phyloP scores from a whole-genome alignment of 1,284 basidiomycete species.

The Trametes versicolor region DNA sequence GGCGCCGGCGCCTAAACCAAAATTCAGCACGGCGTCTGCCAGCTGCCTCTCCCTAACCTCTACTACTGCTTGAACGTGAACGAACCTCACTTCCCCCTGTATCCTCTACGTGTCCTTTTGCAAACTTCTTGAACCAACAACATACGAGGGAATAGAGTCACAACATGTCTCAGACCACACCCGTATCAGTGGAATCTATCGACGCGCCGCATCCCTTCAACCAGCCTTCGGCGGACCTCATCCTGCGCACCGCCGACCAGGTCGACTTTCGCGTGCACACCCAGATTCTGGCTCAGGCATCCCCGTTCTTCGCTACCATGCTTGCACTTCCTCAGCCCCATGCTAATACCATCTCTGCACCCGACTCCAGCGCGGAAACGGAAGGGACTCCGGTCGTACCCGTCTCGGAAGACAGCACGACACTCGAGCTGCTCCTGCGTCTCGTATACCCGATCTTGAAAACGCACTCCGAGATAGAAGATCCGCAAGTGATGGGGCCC shows the following conservation, averaged over 20 bases:
- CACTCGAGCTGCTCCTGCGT: slow-evolving; percentile 28
- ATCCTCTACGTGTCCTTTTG: neutral
- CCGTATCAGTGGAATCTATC: neutral
- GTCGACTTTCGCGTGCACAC: slow-evolving; percentile 31
- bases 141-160: neutral
- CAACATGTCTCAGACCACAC: neutral
- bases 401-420: slow-evolving; percentile 22
- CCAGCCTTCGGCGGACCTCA: slow-evolving; percentile 24
- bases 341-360: neutral
- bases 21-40: too few relatives aligned
- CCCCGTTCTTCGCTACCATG: slow-evolving; percentile 42
- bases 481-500: slow-evolving; percentile 11
- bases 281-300: slow-evolving; percentile 45
- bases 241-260: slow-evolving; percentile 27
- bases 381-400: slow-evolving; percentile 1
- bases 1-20: too few relatives aligned
- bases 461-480: slow-evolving; percentile 12
- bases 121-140: neutral
- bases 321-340: slow-evolving; percentile 28
- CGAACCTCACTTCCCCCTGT: too few relatives aligned
- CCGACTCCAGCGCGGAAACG: too few relatives aligned
- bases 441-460: slow-evolving; percentile 35
- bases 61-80: too few relatives aligned
- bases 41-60: too few relatives aligned
- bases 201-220: slow-evolving; percentile 1